Evolutionary conservation across 352 stramenopile genomes (phyloP).

Genomic region (Phytophthora capsici): DNA sequence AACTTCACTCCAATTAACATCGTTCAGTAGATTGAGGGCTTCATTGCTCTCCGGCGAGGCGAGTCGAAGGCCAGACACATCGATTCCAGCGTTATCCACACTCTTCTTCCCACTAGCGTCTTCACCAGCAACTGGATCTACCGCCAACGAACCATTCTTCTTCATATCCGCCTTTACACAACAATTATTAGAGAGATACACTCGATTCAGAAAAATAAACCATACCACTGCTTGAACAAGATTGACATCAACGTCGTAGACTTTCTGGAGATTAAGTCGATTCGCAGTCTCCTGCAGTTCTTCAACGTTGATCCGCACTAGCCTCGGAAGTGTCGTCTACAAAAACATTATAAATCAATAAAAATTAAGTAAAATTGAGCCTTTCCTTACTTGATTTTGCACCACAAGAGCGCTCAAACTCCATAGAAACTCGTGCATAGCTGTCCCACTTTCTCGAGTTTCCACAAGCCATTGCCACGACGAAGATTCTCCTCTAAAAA

Average conservation of each 20-base stretch:
- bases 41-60: constrained; percentile 68
- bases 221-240: constrained; percentile 56
- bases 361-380: too few species aligned
- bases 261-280: constrained; percentile 56
- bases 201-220: too few species aligned
- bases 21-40: constrained; percentile 50
- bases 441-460: constrained; percentile 47
- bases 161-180: constrained; percentile 43
- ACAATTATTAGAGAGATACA: background rate
- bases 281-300: constrained; percentile 67
- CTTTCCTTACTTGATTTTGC: constrained; percentile 55
- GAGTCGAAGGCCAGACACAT: constrained; percentile 44
- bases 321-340: constrained; percentile 51
- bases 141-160: constrained; percentile 26
- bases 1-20: constrained; percentile 67
- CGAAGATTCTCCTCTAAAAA: constrained; percentile 52
- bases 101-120: constrained; percentile 9
- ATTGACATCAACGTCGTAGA: constrained; percentile 72
- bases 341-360: background rate
- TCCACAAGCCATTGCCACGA: constrained; percentile 72
- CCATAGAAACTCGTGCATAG: constrained; percentile 83
- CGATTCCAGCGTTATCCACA: constrained; percentile 13
- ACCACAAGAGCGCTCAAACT: constrained; percentile 61
- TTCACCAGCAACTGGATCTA: constrained; percentile 1
- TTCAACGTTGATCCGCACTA: constrained; percentile 64